phyloP scores from a whole-genome alignment of 2,329 filamentous ascomycete genomes.

The Sordariomycetes sp. region DNA sequence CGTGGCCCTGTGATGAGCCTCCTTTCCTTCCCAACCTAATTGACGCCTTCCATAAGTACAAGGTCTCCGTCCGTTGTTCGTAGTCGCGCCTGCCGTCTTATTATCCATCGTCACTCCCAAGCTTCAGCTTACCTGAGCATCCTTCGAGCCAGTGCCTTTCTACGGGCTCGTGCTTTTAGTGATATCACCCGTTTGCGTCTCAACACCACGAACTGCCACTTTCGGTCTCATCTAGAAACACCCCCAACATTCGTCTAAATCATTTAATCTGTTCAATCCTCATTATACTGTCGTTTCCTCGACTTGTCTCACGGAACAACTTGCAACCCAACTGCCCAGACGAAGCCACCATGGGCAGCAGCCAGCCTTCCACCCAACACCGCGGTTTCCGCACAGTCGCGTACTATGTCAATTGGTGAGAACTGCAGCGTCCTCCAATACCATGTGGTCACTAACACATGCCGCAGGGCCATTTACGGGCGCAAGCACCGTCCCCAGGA shows the following conservation, averaged over 20 bases:
- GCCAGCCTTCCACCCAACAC: background rate
- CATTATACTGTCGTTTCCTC: background rate
- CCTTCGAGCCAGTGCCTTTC: background rate
- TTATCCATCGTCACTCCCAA: background rate
- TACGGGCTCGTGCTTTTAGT: background rate
- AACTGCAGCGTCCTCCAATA: background rate
- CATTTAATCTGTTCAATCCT: background rate
- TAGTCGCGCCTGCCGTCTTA: background rate
- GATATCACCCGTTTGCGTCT: background rate
- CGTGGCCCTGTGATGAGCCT: background rate
- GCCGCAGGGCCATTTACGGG: conserved; percentile 64
- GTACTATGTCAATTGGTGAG: conserved; percentile 62
- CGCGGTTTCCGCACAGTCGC: conserved; percentile 51
- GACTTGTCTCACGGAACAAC: background rate
- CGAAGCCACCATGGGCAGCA: conserved; percentile 18
- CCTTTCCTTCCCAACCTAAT: background rate
- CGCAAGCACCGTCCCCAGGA: conserved; percentile 79
- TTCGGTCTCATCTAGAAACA: background rate
- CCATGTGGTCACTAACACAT: conserved; percentile 9
- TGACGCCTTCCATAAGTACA: background rate
- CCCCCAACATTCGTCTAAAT: background rate
- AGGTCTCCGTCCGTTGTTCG: background rate
- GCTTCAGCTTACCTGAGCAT: background rate
- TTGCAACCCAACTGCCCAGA: background rate
- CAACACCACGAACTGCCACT: background rate